Conservation (phyloP, 805 yeast genomes). For the Hanseniaspora guilliermondii region DNA sequence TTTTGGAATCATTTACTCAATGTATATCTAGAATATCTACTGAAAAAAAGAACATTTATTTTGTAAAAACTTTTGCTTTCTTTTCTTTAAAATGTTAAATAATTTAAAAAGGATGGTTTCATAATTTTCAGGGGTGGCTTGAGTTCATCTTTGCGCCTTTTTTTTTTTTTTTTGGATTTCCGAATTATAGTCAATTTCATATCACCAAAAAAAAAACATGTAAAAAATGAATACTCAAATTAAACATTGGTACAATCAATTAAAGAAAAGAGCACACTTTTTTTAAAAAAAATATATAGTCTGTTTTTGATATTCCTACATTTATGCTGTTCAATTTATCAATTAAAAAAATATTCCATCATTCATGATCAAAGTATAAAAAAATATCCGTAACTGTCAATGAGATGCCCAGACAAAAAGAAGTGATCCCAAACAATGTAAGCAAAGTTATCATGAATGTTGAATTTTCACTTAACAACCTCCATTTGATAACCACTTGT, state of each 20-base stretch:
- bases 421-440: constrained; percentile 14
- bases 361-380: constrained; percentile 7
- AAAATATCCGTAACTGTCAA: constrained; percentile 15
- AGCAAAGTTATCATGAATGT: constrained; percentile 12
- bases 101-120: background rate
- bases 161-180: background rate
- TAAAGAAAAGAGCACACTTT: background rate
- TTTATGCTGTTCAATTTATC: background rate
- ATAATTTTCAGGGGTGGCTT: background rate
- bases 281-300: background rate
- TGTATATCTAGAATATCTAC: background rate
- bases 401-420: constrained; percentile 11
- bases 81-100: no score
- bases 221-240: background rate
- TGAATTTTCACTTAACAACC: constrained; percentile 13
- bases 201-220: background rate
- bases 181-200: no score
- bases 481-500: constrained; percentile 15
- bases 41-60: background rate
- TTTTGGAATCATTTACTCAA: no score
- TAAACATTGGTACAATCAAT: background rate
- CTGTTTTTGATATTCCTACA: background rate
- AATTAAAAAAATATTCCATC: background rate
- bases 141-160: background rate
- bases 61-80: background rate